phyloP scores from a whole-genome alignment of 176 grass and related monocot genomes.

The Rhynchospora pubera region DNA sequence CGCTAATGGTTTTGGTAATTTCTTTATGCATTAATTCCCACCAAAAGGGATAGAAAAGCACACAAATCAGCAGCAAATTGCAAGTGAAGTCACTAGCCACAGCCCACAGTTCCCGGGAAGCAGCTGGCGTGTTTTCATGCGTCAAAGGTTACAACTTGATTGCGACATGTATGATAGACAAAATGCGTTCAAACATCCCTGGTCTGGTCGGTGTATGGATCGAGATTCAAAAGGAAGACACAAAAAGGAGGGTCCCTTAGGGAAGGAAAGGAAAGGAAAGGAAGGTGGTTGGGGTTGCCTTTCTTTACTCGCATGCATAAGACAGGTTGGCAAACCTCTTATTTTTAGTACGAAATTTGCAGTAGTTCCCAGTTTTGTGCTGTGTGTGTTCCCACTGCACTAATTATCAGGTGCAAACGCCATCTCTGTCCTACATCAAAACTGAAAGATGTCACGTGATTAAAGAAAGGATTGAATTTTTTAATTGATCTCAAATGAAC shows the following conservation, averaged over 20 bases:
- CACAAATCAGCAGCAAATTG: background rate
- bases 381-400: background rate
- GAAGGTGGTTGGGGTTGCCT: background rate
- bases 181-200: background rate
- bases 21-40: background rate
- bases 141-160: background rate
- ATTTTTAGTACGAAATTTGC: background rate
- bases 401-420: background rate
- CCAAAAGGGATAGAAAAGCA: background rate
- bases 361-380: background rate
- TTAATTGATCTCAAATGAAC: background rate
- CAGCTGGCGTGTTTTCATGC: constrained; percentile 13
- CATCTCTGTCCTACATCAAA: constrained; percentile 2
- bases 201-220: constrained; percentile 14
- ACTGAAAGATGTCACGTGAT: background rate
- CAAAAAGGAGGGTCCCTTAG: background rate
- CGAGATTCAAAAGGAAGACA: background rate
- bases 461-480: background rate
- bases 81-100: background rate
- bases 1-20: background rate
- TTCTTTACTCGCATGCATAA: background rate
- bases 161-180: background rate
- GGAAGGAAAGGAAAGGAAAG: too few species aligned
- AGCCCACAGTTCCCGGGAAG: constrained; percentile 10
- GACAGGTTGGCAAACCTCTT: constrained; percentile 11